Base-by-base conservation (phyloP, 2,329 filamentous ascomycete species). In the Penicillium sp. region DNA sequence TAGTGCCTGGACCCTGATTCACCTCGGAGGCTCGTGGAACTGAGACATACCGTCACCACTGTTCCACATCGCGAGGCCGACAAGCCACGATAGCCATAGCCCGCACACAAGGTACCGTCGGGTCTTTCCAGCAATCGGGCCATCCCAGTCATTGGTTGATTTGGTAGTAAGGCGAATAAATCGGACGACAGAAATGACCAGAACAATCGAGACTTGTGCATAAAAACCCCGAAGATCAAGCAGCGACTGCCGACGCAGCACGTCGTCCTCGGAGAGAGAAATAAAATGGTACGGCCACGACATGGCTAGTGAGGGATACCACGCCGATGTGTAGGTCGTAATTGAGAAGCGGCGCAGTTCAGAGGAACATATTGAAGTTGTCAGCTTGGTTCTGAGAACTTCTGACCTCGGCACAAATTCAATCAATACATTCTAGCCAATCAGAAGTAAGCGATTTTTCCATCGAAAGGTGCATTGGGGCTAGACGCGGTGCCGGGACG, bases 151-250 rank as follows among this genome's bases (percentile, higher is more conserved):
- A 64, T 73, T 65, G 9, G 44, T 54, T 14, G 40, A 37, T 37
- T 19, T 35, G 6, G 40, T 33, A 3, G 27, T n/a, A 45, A 41
- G 16, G 30, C 46, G 29, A 49, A 66, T 70, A 7, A 65, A 22
- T n/a, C 62, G 73, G 2, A 74, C 50, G 3, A 71, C 55, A 12
- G 80, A 57, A 22, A 74, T 60, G 12, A 77, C 66, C 3, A 76
- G 54, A 8, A 82, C 51, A 4, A 77, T 71, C 1, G 80, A 81
- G 53, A 74, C 65, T 62, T 83, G 80, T 13, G 80, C 81, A 31
- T 79, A 66, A n/a, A 72, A 64, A 7, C 78, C 80, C 45, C 81
- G 79, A 41, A 68, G 67, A 58, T 82, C 76, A n/a, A 84, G 74
- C 19, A 77, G 62, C 19, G 74, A 67, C 29, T 80, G 73, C 30